These are phyloP conservation scores for Fusarium haematococcum DNA, from an alignment of 2,329 filamentous ascomycete species.

Conservation along the genomic window DNA sequence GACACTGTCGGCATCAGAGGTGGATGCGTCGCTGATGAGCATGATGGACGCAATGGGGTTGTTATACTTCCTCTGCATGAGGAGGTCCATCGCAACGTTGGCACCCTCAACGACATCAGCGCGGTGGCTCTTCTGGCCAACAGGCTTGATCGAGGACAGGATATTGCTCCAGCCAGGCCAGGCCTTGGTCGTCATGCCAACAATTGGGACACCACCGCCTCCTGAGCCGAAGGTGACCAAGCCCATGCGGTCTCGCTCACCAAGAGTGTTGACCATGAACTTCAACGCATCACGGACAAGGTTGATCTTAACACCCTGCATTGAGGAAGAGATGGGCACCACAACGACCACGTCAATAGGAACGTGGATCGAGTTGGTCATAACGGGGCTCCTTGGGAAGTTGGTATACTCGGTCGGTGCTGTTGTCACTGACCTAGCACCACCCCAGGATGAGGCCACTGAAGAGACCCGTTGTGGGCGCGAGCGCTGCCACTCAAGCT, in stretches of 20 bases:
- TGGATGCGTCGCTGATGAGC: constrained; percentile 96
- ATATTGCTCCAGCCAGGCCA: constrained; percentile 94
- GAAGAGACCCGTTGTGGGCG: constrained; percentile 81
- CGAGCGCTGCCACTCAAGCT: constrained; percentile 78
- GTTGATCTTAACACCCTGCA: constrained; percentile 99
- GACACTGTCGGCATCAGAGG: constrained; percentile 92
- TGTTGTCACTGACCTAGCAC: constrained; percentile 84
- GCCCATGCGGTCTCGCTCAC: constrained; percentile 95
- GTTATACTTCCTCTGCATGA: constrained; percentile 97
- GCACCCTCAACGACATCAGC: constrained; percentile 98
- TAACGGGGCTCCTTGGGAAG: constrained; percentile 62
- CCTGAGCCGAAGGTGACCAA: constrained; percentile 97
- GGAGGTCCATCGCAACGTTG: constrained; percentile 96
- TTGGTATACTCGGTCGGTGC: constrained; percentile 93
- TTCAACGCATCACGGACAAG: constrained; percentile 90
- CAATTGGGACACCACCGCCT: constrained; percentile 90
- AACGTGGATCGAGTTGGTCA: constrained; percentile 76
- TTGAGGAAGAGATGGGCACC: constrained; percentile 96
- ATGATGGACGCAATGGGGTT: constrained; percentile 96
- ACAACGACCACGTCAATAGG: constrained; percentile 96
- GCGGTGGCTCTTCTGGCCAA: constrained; percentile 95
- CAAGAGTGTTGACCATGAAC: constrained; percentile 90
- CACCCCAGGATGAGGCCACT: constrained; percentile 83
- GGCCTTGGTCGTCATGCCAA: constrained; percentile 97
- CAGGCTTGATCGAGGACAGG: constrained; percentile 87